Evolutionary conservation across 805 yeast species (phyloP).

Genomic region (Barnettozyma sp.): DNA sequence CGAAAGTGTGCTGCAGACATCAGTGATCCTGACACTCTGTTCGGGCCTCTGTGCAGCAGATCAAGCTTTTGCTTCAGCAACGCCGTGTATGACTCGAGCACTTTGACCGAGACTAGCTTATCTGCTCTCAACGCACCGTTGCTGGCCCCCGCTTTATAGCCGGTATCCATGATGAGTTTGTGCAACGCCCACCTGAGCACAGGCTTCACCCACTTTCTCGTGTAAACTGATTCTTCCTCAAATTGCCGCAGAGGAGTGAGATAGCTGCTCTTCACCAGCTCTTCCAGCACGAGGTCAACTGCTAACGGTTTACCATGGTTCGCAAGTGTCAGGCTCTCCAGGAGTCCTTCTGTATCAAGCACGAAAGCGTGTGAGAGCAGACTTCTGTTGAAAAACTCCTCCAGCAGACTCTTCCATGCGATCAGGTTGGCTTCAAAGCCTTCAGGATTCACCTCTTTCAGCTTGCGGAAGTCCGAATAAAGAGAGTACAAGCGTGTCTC

Average conservation of each 20-base stretch:
- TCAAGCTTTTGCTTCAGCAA: slow-evolving; percentile 8
- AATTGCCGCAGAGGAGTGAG: slow-evolving; percentile 26
- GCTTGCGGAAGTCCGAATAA: slow-evolving; percentile 32
- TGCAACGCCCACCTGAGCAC: slow-evolving; percentile 21
- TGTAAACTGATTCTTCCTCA: slow-evolving; percentile 17
- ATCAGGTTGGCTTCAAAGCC: slow-evolving; percentile 35
- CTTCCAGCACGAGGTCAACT: slow-evolving; percentile 30
- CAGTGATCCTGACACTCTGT: slow-evolving; percentile 7
- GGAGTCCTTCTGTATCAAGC: slow-evolving; percentile 22
- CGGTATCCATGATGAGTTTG: slow-evolving; percentile 18
- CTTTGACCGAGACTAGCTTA: slow-evolving; percentile 16
- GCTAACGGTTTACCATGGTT: slow-evolving; percentile 31
- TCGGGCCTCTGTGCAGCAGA: neutral
- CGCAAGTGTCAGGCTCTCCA: slow-evolving; percentile 24
- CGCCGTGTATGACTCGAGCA: slow-evolving; percentile 13
- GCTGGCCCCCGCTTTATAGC: slow-evolving; percentile 17
- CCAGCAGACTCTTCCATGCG: slow-evolving; percentile 31
- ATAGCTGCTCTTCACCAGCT: slow-evolving; percentile 24
- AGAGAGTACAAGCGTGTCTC: slow-evolving; percentile 33
- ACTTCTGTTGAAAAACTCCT: slow-evolving; percentile 12
- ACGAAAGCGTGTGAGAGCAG: slow-evolving; percentile 16
- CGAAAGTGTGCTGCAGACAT: slow-evolving; percentile 14
- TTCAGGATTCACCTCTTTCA: slow-evolving; percentile 33
- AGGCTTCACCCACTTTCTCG: slow-evolving; percentile 22
- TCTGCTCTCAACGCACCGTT: slow-evolving; percentile 16